A percentile compares a stretch with the other conserved stretches of the same genome.
Conservation (phyloP, 129 eudicot species). For the Heracleum sosnowskyi region DNA sequence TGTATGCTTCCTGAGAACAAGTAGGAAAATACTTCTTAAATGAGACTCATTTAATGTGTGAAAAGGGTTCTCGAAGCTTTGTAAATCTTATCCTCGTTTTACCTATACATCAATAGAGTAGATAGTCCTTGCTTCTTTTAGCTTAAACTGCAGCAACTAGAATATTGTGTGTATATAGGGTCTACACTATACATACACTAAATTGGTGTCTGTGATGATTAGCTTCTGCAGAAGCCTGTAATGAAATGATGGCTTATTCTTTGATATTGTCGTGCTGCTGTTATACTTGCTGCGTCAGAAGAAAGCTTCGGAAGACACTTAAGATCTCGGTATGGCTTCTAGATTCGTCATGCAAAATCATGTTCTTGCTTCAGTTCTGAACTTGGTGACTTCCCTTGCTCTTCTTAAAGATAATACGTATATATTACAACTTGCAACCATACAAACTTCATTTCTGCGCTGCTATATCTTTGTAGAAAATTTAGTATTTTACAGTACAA, state of each 20-base stretch:
- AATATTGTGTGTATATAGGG: not conserved
- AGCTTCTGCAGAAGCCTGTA: constrained; percentile 90
- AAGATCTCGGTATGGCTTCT: constrained; percentile 54
- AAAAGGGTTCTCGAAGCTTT: not conserved
- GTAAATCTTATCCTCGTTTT: not conserved
- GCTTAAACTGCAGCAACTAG: constrained; percentile 5
- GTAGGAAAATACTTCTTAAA: not conserved
- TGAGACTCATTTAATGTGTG: not conserved
- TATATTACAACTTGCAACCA: not conserved
- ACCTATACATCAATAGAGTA: not conserved
- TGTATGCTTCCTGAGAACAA: constrained; percentile 1
- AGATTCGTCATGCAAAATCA: not conserved
- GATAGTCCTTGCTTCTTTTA: not conserved
- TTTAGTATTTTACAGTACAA: not conserved
- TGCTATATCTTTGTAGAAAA: not conserved
- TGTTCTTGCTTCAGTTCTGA: constrained; percentile 1
- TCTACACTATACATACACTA: constrained; percentile 6
- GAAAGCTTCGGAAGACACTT: constrained; percentile 70
- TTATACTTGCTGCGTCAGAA: constrained; percentile 83
- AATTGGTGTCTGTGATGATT: constrained; percentile 26
- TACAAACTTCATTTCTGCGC: not conserved
- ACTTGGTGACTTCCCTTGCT: not conserved
- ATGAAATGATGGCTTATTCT: constrained; percentile 89
- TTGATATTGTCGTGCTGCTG: constrained; percentile 91
- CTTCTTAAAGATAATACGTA: not conserved